Conservation (phyloP, 352 stramenopile species). For the Lagenidium giganteum region DNA sequence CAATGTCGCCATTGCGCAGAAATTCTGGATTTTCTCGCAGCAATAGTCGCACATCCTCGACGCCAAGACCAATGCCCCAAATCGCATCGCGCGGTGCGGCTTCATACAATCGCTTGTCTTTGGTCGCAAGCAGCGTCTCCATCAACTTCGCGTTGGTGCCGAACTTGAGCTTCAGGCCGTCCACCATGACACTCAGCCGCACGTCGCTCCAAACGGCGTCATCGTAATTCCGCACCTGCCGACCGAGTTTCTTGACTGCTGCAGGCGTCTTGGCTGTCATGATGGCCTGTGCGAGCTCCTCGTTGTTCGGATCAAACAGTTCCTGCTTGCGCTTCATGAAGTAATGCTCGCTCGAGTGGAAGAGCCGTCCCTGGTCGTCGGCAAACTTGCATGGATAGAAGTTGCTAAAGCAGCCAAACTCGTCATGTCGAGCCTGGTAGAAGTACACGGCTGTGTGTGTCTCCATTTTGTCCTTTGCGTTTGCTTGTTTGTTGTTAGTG, state of each 20-base stretch:
- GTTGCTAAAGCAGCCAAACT: slow-evolving; percentile 54
- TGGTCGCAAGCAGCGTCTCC: slow-evolving; percentile 31
- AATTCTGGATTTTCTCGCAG: slow-evolving; percentile 34
- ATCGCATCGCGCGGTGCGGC: slow-evolving; percentile 39
- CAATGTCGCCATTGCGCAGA: slow-evolving; percentile 27
- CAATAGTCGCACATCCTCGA: slow-evolving; percentile 27
- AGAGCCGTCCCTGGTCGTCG: slow-evolving; percentile 22
- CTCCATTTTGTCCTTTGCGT: slow-evolving; percentile 12
- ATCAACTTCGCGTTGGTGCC: slow-evolving; percentile 21
- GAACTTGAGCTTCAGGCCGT: slow-evolving; percentile 65
- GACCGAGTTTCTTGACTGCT: slow-evolving; percentile 43
- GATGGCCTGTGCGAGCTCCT: slow-evolving; percentile 32
- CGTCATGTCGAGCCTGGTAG: slow-evolving; percentile 28
- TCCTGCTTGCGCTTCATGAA: slow-evolving; percentile 78
- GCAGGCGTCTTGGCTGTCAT: slow-evolving; percentile 36
- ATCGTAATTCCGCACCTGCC: slow-evolving; percentile 50
- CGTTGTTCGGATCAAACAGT: slow-evolving; percentile 44
- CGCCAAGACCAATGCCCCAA: slow-evolving; percentile 56
- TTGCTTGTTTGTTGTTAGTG: not conserved
- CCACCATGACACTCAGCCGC: slow-evolving; percentile 43
- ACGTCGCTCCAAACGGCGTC: slow-evolving; percentile 33
- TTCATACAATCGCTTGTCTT: slow-evolving; percentile 45
- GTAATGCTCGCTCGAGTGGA: slow-evolving; percentile 62
- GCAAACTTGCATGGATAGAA: slow-evolving; percentile 52
- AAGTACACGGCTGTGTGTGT: slow-evolving; percentile 43